Conservation (phyloP, 2,329 filamentous ascomycete species). For the Nannizziopsis arthrosporioides region DNA sequence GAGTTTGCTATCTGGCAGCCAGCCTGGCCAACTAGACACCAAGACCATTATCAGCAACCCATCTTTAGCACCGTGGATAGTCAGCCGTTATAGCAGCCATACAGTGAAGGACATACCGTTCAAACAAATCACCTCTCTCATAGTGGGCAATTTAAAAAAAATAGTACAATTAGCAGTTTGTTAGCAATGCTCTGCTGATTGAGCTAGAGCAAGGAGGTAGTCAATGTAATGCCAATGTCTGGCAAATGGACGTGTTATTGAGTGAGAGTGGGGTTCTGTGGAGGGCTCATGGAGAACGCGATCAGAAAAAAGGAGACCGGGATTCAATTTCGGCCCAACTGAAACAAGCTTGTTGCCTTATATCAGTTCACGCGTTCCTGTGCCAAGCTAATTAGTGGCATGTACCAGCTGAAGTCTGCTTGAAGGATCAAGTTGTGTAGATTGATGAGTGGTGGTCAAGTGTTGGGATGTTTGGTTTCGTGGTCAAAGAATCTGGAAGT, state of each 20-base stretch:
- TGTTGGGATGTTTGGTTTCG: background rate
- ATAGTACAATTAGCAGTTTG: too few species aligned
- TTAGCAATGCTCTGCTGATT: too few species aligned
- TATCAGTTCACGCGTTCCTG: background rate
- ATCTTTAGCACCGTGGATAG: background rate
- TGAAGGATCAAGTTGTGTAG: too few species aligned
- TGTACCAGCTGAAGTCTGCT: background rate
- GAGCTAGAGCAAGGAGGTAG: background rate
- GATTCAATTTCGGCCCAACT: constrained; percentile 9
- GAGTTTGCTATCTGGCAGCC: constrained; percentile 99
- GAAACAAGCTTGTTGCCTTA: background rate
- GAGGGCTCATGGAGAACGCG: background rate
- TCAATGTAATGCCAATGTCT: background rate
- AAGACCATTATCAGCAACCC: constrained; percentile 17
- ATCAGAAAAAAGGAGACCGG: background rate
- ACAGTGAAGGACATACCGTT: constrained; percentile 58
- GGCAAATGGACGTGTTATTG: background rate
- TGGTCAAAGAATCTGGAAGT: background rate
- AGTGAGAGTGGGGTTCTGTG: background rate
- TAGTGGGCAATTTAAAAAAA: constrained; percentile 30
- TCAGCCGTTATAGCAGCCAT: background rate
- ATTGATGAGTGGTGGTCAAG: background rate
- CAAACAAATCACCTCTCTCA: constrained; percentile 99
- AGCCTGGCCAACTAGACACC: constrained; percentile 80
- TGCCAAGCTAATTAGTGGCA: background rate